Percentiles rank a stretch among this genome's conserved stretches.
These are phyloP conservation scores for Xylariomycetidae sp. DNA, from an alignment of 2,329 filamentous ascomycete genomes.

Conservation along the genomic window DNA sequence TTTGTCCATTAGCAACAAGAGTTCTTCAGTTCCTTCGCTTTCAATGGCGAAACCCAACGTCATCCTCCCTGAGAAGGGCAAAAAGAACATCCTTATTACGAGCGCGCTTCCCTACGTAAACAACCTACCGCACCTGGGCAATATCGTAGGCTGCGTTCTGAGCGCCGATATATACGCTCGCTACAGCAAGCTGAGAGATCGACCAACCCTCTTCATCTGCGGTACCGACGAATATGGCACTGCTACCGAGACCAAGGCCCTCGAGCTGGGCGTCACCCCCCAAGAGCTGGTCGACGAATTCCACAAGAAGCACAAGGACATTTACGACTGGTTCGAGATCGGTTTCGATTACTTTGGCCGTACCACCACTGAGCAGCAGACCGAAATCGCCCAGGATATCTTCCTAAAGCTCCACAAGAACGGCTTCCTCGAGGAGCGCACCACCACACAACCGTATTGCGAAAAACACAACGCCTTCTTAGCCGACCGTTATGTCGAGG, in stretches of 20 bases:
- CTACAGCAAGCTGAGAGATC: slow-evolving; percentile 74
- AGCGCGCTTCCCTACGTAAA: slow-evolving; percentile 84
- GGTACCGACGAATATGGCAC: slow-evolving; percentile 94
- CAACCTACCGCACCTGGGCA: slow-evolving; percentile 78
- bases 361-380: slow-evolving; percentile 84
- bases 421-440: slow-evolving; percentile 80
- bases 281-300: slow-evolving; percentile 88
- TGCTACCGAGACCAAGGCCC: slow-evolving; percentile 90
- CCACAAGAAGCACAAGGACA: slow-evolving; percentile 80
- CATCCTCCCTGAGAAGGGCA: slow-evolving; percentile 63
- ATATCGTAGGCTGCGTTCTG: slow-evolving; percentile 82
- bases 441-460: slow-evolving; percentile 87
- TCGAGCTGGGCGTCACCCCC: slow-evolving; percentile 80
- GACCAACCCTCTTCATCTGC: slow-evolving; percentile 80
- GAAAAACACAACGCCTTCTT: slow-evolving; percentile 71
- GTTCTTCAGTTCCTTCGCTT: too few relatives aligned
- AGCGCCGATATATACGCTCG: slow-evolving; percentile 83
- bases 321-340: slow-evolving; percentile 96
- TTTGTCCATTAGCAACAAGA: too few relatives aligned
- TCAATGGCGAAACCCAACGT: slow-evolving; percentile 6
- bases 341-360: slow-evolving; percentile 92
- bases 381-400: slow-evolving; percentile 87
- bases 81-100: slow-evolving; percentile 86
- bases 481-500: slow-evolving; percentile 82
- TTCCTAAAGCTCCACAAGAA: slow-evolving; percentile 86